phyloP scores from a whole-genome alignment of 1,284 basidiomycete genomes.

The Cerrena zonata region DNA sequence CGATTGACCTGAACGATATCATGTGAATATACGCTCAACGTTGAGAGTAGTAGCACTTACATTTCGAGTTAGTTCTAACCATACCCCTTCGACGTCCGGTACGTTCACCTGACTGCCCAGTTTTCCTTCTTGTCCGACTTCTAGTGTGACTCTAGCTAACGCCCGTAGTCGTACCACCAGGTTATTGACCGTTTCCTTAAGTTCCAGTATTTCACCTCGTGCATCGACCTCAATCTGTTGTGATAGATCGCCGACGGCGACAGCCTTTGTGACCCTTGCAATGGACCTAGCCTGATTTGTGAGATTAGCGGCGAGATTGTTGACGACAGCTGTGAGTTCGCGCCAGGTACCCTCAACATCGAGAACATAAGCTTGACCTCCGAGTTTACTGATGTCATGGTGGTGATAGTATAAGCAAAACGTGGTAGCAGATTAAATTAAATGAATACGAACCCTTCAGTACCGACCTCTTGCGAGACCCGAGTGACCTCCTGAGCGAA shows the following conservation, averaged over 20 bases:
- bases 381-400: conserved; percentile 31
- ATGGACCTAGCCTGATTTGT: conserved; percentile 94
- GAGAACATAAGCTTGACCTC: conserved; percentile 86
- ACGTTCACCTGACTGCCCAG: conserved; percentile 90
- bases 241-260: conserved; percentile 89
- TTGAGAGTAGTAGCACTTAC: conserved; percentile 51
- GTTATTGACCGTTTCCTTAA: conserved; percentile 97
- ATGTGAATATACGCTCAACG: conserved; percentile 6
- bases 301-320: no score
- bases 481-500: no score
- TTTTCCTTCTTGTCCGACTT: conserved; percentile 86
- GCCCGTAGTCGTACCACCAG: conserved; percentile 90
- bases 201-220: conserved; percentile 90
- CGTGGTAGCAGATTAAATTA: no score
- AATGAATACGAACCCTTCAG: no score
- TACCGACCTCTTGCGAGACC: no score
- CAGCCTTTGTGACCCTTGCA: conserved; percentile 94
- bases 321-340: conserved; percentile 92
- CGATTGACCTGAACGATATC: conserved; percentile 65
- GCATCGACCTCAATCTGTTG: conserved; percentile 97
- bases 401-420: no score
- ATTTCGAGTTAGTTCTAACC: conserved; percentile 86
- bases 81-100: conserved; percentile 91
- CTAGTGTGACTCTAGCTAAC: conserved; percentile 87
- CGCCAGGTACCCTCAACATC: conserved; percentile 94